Conservation (phyloP, 1,139 yeast genomes). For the Taphrina wiesneri region DNA sequence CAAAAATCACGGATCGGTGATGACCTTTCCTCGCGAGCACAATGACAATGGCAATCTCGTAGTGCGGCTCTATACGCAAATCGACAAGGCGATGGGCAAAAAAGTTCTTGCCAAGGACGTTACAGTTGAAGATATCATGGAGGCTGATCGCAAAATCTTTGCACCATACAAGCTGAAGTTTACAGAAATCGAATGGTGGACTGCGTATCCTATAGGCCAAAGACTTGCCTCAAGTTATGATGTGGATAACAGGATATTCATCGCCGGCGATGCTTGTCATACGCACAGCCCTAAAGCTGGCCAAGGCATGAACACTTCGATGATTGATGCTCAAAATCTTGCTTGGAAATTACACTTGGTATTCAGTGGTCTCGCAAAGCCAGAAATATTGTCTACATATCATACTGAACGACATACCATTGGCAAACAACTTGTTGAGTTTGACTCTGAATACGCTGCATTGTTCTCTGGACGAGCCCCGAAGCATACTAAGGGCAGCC, state of each 20-base stretch:
- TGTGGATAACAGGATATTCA: constrained; percentile 44
- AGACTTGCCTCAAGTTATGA: constrained; percentile 46
- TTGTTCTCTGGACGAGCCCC: constrained; percentile 46
- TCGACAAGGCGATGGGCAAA: constrained; percentile 43
- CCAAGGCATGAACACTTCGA: constrained; percentile 50
- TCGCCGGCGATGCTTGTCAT: constrained; percentile 50
- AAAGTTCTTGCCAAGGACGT: constrained; percentile 35
- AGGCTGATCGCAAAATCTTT: constrained; percentile 46
- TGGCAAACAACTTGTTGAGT: constrained; percentile 47
- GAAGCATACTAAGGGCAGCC: constrained; percentile 36
- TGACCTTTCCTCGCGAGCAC: constrained; percentile 49
- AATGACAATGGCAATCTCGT: constrained; percentile 39
- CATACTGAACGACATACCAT: constrained; percentile 46
- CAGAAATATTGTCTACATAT: constrained; percentile 45
- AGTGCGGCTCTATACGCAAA: constrained; percentile 46
- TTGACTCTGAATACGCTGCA: constrained; percentile 47
- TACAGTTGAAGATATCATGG: constrained; percentile 45
- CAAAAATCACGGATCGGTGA: constrained; percentile 46
- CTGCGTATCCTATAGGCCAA: constrained; percentile 50
- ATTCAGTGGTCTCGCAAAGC: constrained; percentile 44
- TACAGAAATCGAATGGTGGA: constrained; percentile 47
- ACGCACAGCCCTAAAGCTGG: constrained; percentile 51
- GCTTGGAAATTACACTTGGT: constrained; percentile 49
- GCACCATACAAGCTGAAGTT: constrained; percentile 46
- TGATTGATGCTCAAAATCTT: constrained; percentile 48